A percentile compares a stretch with the other conserved stretches of the same genome.
phyloP scores from a whole-genome alignment of 2,329 filamentous ascomycete genomes.

The Claviceps digitariae region DNA sequence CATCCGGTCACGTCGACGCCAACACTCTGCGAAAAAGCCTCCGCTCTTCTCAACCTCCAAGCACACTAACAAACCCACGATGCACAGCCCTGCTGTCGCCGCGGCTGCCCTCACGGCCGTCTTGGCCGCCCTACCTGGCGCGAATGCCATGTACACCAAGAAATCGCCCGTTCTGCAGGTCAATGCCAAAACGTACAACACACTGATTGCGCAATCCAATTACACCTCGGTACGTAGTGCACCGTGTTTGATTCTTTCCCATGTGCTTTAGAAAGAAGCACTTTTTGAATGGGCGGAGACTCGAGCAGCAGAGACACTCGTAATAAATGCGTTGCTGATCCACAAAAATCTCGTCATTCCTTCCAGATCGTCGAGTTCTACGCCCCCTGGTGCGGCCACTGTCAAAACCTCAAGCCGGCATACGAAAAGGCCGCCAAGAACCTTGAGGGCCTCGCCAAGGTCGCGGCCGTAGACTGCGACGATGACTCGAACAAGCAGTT shows the following conservation, averaged over 20 bases:
- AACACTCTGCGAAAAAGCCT: background rate
- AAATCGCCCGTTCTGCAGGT: conserved; percentile 79
- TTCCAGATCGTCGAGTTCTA: conserved; percentile 67
- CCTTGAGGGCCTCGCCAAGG: conserved; percentile 83
- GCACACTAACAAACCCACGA: conserved; percentile 13
- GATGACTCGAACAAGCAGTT: conserved; percentile 83
- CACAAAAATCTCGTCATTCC: background rate
- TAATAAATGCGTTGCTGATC: background rate
- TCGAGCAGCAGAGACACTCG: background rate
- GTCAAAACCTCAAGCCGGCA: conserved; percentile 85
- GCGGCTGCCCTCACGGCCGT: conserved; percentile 37
- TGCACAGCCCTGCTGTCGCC: conserved; percentile 39
- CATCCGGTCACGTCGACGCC: background rate
- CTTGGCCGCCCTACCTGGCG: conserved; percentile 50
- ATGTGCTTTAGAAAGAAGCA: too few species aligned
- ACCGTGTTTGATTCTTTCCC: background rate
- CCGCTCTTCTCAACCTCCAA: background rate
- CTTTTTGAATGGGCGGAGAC: too few species aligned
- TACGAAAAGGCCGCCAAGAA: conserved; percentile 90
- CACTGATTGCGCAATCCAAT: conserved; percentile 75
- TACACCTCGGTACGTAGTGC: conserved; percentile 64
- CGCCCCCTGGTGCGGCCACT: conserved; percentile 95
- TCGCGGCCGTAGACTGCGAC: conserved; percentile 90
- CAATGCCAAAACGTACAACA: conserved; percentile 64
- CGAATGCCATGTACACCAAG: conserved; percentile 69